Percentiles rank a stretch among this genome's conserved stretches.
Evolutionary conservation across 208 protist genomes (phyloP).

Genomic region (Trypanosoma brucei): DNA sequence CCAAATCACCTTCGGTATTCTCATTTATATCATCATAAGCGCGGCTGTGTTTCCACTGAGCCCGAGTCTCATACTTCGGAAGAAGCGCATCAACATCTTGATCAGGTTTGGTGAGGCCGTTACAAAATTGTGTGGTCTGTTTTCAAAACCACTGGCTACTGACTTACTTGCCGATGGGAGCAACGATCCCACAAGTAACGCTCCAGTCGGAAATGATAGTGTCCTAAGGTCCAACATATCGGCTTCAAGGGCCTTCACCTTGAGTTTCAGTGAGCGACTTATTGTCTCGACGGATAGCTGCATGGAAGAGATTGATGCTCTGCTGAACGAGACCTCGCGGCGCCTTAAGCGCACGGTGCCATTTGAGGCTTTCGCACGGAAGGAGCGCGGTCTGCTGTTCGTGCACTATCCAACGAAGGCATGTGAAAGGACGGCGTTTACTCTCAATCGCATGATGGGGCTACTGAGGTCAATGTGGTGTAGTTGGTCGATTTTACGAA

Average conservation of each 20-base stretch:
- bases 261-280: conserved; percentile 7
- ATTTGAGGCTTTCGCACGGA: conserved; percentile 72
- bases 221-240: neutral
- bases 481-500: conserved; percentile 80
- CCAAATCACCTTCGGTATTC: conserved; percentile 87
- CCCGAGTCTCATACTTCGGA: conserved; percentile 63
- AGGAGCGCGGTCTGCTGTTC: conserved; percentile 69
- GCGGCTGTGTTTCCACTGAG: conserved; percentile 66
- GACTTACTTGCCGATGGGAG: neutral
- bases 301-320: conserved; percentile 48
- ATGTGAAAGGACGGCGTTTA: conserved; percentile 52
- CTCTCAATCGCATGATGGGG: conserved; percentile 76
- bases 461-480: conserved; percentile 79
- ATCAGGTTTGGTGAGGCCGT: conserved; percentile 46
- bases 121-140: conserved; percentile 52
- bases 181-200: neutral
- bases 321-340: conserved; percentile 41
- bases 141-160: conserved; percentile 35
- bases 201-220: neutral
- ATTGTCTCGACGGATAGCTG: conserved; percentile 28
- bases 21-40: conserved; percentile 86
- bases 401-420: conserved; percentile 70
- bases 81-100: conserved; percentile 77
- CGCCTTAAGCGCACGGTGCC: conserved; percentile 63
- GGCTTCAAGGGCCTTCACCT: neutral